Percentiles rank a stretch among this genome's conserved stretches.
phyloP scores from a whole-genome alignment of 495 filamentous ascomycete genomes.

The Aspergillus mulundensis region DNA sequence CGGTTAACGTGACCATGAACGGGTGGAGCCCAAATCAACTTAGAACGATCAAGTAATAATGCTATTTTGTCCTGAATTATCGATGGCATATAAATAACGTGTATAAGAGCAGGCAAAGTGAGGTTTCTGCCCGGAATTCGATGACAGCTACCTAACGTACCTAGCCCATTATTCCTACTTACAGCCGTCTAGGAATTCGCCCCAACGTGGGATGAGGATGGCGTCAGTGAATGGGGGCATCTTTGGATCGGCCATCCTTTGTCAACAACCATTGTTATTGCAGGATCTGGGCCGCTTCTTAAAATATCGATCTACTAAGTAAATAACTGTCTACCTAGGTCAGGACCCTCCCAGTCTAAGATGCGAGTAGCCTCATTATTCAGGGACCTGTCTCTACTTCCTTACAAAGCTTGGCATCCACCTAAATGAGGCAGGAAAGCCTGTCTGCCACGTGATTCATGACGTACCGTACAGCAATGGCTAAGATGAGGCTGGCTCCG shows the following conservation, averaged over 20 bases:
- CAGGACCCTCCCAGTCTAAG: not conserved
- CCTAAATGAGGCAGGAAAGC: not conserved
- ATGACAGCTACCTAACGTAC: constrained; percentile 3
- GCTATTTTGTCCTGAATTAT: not conserved
- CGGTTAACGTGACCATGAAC: constrained; percentile 10
- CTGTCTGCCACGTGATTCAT: not conserved
- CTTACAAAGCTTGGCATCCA: not conserved
- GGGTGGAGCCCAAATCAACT: constrained; percentile 5
- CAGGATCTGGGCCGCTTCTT: not conserved
- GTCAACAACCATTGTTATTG: not conserved
- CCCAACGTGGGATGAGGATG: not conserved
- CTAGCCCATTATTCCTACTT: not conserved
- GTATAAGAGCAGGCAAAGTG: not conserved
- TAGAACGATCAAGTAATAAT: not conserved
- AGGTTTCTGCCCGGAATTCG: not conserved
- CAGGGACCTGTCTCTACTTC: not conserved
- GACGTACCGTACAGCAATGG: not conserved
- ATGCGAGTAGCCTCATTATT: not conserved
- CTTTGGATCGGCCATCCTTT: not conserved
- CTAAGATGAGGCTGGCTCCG: not conserved
- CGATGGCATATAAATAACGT: not conserved
- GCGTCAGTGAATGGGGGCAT: not conserved
- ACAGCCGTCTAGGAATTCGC: not conserved
- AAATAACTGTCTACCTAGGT: not conserved
- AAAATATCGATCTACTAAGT: not conserved